Percentiles rank a stretch among this genome's conserved stretches.
These are phyloP conservation scores for Endocalyx cinctus DNA, from an alignment of 2,329 filamentous ascomycete genomes.

Conservation along the genomic window DNA sequence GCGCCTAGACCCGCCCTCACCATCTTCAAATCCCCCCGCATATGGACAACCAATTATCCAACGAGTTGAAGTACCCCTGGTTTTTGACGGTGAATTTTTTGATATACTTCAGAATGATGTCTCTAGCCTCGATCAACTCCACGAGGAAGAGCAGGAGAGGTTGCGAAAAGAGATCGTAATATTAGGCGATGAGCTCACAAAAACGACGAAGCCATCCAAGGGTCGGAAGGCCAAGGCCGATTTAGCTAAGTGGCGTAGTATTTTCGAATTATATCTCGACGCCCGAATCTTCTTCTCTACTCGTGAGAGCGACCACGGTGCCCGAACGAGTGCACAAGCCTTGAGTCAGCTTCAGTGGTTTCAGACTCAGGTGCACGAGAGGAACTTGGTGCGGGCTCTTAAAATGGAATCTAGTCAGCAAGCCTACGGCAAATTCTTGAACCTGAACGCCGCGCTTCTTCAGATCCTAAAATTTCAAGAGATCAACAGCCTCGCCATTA, in stretches of 20 bases:
- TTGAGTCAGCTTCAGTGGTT: slow-evolving; percentile 67
- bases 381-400: slow-evolving; percentile 56
- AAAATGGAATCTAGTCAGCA: slow-evolving; percentile 60
- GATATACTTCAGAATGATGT: slow-evolving; percentile 69
- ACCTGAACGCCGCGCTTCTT: slow-evolving; percentile 71
- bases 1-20: neutral
- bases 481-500: slow-evolving; percentile 71
- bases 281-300: slow-evolving; percentile 79
- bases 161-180: slow-evolving; percentile 59
- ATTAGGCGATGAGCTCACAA: slow-evolving; percentile 61
- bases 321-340: slow-evolving; percentile 61
- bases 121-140: slow-evolving; percentile 62
- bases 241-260: slow-evolving; percentile 70
- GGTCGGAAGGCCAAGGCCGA: slow-evolving; percentile 58
- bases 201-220: slow-evolving; percentile 59
- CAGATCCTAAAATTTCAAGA: slow-evolving; percentile 79
- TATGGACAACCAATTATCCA: slow-evolving; percentile 16
- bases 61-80: slow-evolving; percentile 68
- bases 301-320: slow-evolving; percentile 65
- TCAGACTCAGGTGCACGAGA: slow-evolving; percentile 59
- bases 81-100: slow-evolving; percentile 78
- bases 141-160: slow-evolving; percentile 58
- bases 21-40: neutral
- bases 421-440: slow-evolving; percentile 65
- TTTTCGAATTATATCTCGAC: slow-evolving; percentile 79